Percentiles rank a stretch among this genome's conserved stretches.
phyloP scores from a whole-genome alignment of 2,329 filamentous ascomycete species.

The Colletotrichum filicis region DNA sequence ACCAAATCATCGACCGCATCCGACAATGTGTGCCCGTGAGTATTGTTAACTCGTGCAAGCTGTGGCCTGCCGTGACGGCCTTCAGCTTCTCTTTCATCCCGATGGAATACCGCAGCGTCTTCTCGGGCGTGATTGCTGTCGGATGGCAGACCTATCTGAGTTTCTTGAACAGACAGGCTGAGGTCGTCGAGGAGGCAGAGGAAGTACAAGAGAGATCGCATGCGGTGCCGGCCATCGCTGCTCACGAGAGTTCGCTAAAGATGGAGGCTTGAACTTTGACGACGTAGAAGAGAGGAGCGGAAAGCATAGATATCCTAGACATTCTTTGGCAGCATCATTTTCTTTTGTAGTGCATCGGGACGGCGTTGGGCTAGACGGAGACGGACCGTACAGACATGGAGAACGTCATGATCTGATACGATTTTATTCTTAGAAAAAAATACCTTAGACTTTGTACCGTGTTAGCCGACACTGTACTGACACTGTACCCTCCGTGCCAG shows the following conservation, averaged over 20 bases:
- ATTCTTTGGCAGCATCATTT: slow-evolving; percentile 1
- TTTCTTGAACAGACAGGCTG: slow-evolving; percentile 80
- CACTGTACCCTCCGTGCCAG: slow-evolving; percentile 13
- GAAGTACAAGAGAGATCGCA: slow-evolving; percentile 11
- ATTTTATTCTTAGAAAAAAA: slow-evolving; percentile 11
- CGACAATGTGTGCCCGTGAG: slow-evolving; percentile 80
- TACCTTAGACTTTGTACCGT: slow-evolving; percentile 13
- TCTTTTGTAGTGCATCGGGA: slow-evolving; percentile 27
- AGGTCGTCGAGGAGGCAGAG: slow-evolving; percentile 52
- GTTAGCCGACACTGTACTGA: not conserved
- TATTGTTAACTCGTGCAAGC: slow-evolving; percentile 81
- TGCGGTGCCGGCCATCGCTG: slow-evolving; percentile 24
- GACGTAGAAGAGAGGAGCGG: not conserved
- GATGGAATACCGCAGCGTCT: slow-evolving; percentile 82
- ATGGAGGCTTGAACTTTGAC: slow-evolving; percentile 29
- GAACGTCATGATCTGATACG: slow-evolving; percentile 28
- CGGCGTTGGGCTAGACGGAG: slow-evolving; percentile 18
- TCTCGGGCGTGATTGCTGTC: slow-evolving; percentile 82
- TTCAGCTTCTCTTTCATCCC: slow-evolving; percentile 88
- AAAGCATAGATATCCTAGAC: not conserved
- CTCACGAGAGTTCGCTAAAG: not conserved
- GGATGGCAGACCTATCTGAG: slow-evolving; percentile 94
- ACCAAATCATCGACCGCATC: slow-evolving; percentile 76
- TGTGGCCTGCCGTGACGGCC: slow-evolving; percentile 90
- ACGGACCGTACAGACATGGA: slow-evolving; percentile 12